Evolutionary conservation across 2,329 filamentous ascomycete species (phyloP).

Genomic region (Teratosphaeria zuluensis): DNA sequence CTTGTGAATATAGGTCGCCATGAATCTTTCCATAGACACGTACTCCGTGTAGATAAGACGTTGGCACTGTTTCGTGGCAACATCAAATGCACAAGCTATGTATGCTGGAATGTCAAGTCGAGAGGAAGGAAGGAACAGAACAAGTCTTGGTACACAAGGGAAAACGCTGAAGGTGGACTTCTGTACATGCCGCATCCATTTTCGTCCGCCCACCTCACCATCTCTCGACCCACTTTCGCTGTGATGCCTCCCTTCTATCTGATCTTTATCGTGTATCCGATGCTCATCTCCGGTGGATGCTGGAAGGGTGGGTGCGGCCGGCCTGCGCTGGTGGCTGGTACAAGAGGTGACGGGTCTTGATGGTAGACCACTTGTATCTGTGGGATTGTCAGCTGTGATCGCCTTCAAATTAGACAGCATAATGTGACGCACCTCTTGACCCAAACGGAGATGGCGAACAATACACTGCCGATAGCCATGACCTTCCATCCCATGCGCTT

Average conservation of each 20-base stretch:
- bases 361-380: constrained; percentile 89
- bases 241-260: background rate
- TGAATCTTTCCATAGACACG: too few species aligned
- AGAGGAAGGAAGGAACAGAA: background rate
- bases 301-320: constrained; percentile 6
- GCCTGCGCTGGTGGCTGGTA: constrained; percentile 14
- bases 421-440: constrained; percentile 62
- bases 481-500: constrained; percentile 99
- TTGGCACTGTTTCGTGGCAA: too few species aligned
- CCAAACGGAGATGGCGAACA: constrained; percentile 87
- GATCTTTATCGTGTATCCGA: background rate
- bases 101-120: background rate
- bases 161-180: background rate
- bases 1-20: background rate
- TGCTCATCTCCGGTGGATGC: constrained; percentile 16
- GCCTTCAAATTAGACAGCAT: background rate
- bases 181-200: background rate
- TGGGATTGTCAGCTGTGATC: background rate
- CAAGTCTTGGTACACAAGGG: background rate
- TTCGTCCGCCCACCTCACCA: background rate
- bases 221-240: background rate
- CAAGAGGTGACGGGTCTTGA: constrained; percentile 86
- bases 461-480: constrained; percentile 63
- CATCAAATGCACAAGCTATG: too few species aligned
- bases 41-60: too few species aligned